Evolutionary conservation across 306 rosid genomes (phyloP), one percentile per base, ranked within the genome.

Genomic region (Dalbergia oliveri): DNA sequence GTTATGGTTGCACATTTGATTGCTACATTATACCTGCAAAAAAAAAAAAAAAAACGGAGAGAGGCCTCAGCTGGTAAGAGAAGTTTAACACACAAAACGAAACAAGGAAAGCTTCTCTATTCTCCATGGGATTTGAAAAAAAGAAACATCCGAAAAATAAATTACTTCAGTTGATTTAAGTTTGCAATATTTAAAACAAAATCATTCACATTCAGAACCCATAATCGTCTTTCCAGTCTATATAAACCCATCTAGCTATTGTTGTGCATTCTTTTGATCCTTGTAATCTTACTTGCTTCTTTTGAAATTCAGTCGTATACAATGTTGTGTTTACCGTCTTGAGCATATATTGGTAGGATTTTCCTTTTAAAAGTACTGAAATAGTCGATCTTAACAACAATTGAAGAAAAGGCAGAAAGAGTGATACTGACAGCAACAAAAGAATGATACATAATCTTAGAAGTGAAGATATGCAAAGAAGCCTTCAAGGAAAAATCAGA

Each of bases 1-100:
- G 99, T 95, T 75, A 95, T 93, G 44, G 99, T 95, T 51, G 99
- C 99, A 82, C 99, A 95, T 82, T 95, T 95, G 85, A 95, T 91
- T 33, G 98, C 99, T n/a, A 93, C 99, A 81, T 93, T 93, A 84
- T 93, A 93, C 93, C 99, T 95, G 74, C 64, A 21, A 21, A 21
- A 21, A 21, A 21, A 21, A 21, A 21, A 21, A 21, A 21, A 21
- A 63, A 26, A 67, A 44, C 18, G 70, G 16, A 12, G 19, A 65
- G 60, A 69, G 43, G 75, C 54, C 65, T 51, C 37, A 56, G 13
- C 9, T 11, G 2, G 16, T 34, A 65, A 39, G 73, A 66, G 56
- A 80, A 50, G 35, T 62, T 66, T 4, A 53, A 19, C 13, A 64
- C 18, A 59, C 13, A 81, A 77, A 82, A 7, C 69, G 69, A 34